A percentile compares a stretch with the other conserved stretches of the same genome.
phyloP scores from a whole-genome alignment of 2,329 filamentous ascomycete species.

The Gyromitra esculenta region DNA sequence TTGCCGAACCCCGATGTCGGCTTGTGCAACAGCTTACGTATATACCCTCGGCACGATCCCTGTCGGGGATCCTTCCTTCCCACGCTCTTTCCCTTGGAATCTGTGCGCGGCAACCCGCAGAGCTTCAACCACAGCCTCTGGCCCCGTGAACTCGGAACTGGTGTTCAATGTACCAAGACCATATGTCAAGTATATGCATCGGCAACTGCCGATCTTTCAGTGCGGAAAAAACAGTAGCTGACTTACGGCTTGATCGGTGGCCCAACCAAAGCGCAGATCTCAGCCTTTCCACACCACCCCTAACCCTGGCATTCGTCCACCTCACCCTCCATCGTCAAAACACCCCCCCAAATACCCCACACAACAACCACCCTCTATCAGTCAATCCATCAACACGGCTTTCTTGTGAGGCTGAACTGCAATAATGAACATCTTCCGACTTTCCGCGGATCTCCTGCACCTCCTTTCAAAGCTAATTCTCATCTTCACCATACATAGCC shows the following conservation, averaged over 20 bases:
- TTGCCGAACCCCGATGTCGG: neutral
- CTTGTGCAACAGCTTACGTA: neutral
- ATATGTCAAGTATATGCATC: no score
- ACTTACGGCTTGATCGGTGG: neutral
- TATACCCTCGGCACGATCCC: neutral
- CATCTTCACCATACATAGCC: slow-evolving; percentile 88
- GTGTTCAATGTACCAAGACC: no score
- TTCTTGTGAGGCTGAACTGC: neutral
- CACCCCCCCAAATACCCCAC: neutral
- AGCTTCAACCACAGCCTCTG: neutral
- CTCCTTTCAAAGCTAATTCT: slow-evolving; percentile 87
- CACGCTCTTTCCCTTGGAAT: neutral
- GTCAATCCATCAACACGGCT: neutral
- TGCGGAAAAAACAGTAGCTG: no score
- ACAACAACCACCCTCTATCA: slow-evolving; percentile 10
- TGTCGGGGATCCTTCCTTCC: neutral
- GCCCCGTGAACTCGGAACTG: no score
- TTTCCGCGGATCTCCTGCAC: slow-evolving; percentile 85
- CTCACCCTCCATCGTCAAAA: slow-evolving; percentile 12
- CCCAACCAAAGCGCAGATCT: neutral
- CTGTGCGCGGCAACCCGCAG: neutral
- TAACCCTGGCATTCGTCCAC: slow-evolving; percentile 1
- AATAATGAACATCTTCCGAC: slow-evolving; percentile 68
- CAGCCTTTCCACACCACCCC: neutral
- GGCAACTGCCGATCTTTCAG: no score